Base-by-base conservation (phyloP, 2,329 filamentous ascomycete genomes). In the Gremmenia infestans region DNA sequence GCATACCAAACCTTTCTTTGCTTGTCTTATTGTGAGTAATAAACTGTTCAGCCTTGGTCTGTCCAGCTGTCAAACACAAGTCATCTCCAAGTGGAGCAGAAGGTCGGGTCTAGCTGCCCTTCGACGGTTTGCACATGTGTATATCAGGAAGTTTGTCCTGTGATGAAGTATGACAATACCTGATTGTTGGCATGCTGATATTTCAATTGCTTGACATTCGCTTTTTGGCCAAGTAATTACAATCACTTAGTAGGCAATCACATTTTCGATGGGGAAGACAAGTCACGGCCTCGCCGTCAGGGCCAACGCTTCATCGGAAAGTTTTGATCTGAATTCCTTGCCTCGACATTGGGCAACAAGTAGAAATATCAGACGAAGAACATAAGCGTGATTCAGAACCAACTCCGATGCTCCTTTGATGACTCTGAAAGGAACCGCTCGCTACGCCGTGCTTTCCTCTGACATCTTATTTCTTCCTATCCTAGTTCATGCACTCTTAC, bases 171-270 rank as follows among this genome's bases (percentile, higher is more conserved):
- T 19, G 25, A 28, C 14, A 45, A 11, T 52, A 28, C 23, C 23
- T 11, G 4, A 40, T 19, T 19, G 42, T 22, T 45, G 42, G 42
- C 42, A 45, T 45, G 19, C 42, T 45, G 8, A 22, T 12, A 12
- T 17, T 14, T 23, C 19, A 45, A 45, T 23, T 12, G 11, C 42
- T 22, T 12, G 11, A 19, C 17, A 23, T 5, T 45, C 19, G 8
- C n/a, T 7, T 17, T 19, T 12, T 17, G 37, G 35, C 42, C 22
- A 37, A 25, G 4, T 28, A 12, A 12, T 40, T 37, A 40, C 53
- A 58, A 54, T 52, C 51, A 52, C 2, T 48, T 37, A 23, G 40
- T 6, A 3, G n/a, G 47, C 53, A 60, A 58, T 56, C 53, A 54
- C 7, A 6, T 1, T 35, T 50, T 23, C 12, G 15, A 22, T 19